Base-by-base conservation (phyloP, 2,329 filamentous ascomycete genomes). In the Westerdykella sp. region DNA sequence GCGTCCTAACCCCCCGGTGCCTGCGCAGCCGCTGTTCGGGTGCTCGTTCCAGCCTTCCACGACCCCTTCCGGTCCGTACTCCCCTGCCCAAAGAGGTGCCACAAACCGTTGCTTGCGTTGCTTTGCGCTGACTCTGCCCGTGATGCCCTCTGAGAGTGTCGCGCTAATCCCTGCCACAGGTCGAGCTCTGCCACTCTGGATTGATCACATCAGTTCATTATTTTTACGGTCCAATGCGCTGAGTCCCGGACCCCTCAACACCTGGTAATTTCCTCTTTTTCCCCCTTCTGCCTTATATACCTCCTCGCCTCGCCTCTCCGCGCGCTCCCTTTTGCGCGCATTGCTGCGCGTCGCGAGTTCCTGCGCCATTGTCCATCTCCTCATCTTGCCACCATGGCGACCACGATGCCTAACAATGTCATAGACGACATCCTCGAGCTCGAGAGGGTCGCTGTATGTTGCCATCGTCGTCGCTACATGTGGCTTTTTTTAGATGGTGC, bases 401-500 rank as follows among this genome's bases (percentile, higher is more conserved):
- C 50, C 25, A 44, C 30, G 41, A 52, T 56, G 41, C 49, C 55
- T 43, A 47, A 59, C 55, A 44, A 40, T 48, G 53, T 46, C 51
- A 54, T 51, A 50, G 64, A 66, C 49, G 60, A 66, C 49, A 57
- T 48, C 46, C 57, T 67, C 34, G 62, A 63, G 48, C 54, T 68
- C 41, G 65, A 68, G 50, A 53, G 55, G 49, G 59, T 67, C 46
- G 65, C 64, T 55, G 65, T 68, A 63, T 52, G 65, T 67, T 49
- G 46, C 32, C 43, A 21, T 41, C 30, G 25, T 21, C 38, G 41
- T 23, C 40, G 34, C 21, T 35, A 3, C 18, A 4, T 40, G 34
- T 43, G 37, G 41, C 25, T 28, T 9, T 28, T 28, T 7, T 28
- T 28, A 21, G 18, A 21, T 21, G 23, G 30, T 36, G 36, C 41